Evolutionary conservation across 2,329 filamentous ascomycete genomes (phyloP).

Genomic region (Eutypa lata): DNA sequence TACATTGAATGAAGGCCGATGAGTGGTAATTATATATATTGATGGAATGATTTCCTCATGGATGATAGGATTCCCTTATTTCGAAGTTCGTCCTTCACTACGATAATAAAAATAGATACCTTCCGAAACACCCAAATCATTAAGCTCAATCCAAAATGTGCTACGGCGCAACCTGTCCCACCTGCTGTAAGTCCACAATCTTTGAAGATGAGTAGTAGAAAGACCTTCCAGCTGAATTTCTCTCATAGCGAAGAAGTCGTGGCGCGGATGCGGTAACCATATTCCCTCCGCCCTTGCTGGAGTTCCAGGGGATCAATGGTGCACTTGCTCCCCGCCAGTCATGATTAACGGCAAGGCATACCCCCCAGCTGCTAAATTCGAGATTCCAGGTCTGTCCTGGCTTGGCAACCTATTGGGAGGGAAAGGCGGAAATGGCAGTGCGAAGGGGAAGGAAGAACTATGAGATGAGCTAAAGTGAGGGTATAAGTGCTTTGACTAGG

Average conservation of each 20-base stretch:
- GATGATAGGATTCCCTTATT: too few species aligned
- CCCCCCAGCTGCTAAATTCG: constrained; percentile 39
- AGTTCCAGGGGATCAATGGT: constrained; percentile 45
- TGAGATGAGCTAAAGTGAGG: constrained; percentile 1
- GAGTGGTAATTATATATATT: neutral
- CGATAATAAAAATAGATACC: too few species aligned
- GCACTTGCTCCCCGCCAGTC: constrained; percentile 43
- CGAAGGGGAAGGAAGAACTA: constrained; percentile 11
- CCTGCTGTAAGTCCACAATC: constrained; percentile 14
- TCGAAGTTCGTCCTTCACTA: too few species aligned
- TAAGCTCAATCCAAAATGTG: constrained; percentile 16
- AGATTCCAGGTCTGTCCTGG: constrained; percentile 38
- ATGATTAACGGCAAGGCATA: constrained; percentile 43
- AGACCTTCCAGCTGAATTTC: neutral
- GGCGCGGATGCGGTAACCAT: constrained; percentile 49
- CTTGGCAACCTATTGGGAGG: constrained; percentile 28
- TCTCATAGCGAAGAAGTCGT: constrained; percentile 41
- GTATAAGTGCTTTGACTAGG: neutral
- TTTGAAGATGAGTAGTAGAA: neutral
- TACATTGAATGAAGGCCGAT: constrained; percentile 11
- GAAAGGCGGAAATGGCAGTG: constrained; percentile 5
- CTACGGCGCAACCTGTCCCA: constrained; percentile 20
- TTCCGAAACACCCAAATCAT: too few species aligned
- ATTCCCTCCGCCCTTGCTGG: constrained; percentile 41
- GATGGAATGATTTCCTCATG: too few species aligned